Base-by-base conservation (phyloP, 1,139 yeast genomes). In the Yamadazyma atlantica region DNA sequence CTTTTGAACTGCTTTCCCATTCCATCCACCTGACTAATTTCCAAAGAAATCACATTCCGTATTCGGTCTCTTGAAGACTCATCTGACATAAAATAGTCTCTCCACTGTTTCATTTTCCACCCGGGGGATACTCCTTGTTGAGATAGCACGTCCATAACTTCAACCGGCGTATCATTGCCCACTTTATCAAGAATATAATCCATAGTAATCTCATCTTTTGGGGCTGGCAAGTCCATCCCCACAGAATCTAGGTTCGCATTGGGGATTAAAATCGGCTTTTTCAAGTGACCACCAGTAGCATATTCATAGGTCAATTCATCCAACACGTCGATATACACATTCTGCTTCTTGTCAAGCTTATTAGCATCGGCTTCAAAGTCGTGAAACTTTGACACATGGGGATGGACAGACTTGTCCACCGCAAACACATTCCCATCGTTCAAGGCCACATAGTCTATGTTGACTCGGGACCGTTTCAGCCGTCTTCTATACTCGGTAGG, bases 111-210 rank as follows among this genome's bases (percentile, higher is more conserved):
- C 69, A 88, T 62, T 23, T 75, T 72, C 96, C 96, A 89, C 4
- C 77, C 75, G 0, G 80, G 77, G 4, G 61, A 52, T 8, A 69
- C 69, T 13, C 78, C 73, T 42, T 83, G 85, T 51, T 89, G 97
- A 0, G 95, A 82, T 14, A 86, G 71, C 4, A 88, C 96, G 54
- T 89, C 96, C 94, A 87, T 86, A 1, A 89, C 96, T 43, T 88
- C 95, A 1, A 89, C 74, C 0, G 76, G 74, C 2, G 67, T 62
- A 29, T 82, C 85, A 1, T 62, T 73, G 0, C 96, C 96, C 16
- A 87, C 74, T 19, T 69, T 57, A 3, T 73, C 72, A 0, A 85
- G 69, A 1, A 88, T 74, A 41, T 76, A 67, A 35, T 76, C 74
- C 6, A 86, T 80, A 4, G 80, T 69, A 4, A 78, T 66, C 1